phyloP scores from a whole-genome alignment of 345 rosid genomes.

The Rhizophora mangle region DNA sequence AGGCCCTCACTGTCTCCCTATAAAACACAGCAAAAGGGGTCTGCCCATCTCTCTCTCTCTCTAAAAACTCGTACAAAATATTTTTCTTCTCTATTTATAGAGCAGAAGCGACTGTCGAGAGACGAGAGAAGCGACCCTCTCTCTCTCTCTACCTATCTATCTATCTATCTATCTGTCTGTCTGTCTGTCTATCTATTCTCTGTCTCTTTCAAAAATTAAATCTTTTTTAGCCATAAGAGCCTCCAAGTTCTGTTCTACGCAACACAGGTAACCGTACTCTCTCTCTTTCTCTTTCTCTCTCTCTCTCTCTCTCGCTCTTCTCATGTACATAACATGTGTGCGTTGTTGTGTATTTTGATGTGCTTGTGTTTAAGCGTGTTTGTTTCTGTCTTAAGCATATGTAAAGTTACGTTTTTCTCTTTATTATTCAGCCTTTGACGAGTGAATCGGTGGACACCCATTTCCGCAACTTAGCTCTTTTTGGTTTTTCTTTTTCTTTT shows the following conservation, averaged over 20 bases:
- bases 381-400: slow-evolving; percentile 7
- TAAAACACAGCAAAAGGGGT: background rate
- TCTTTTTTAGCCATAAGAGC: slow-evolving; percentile 29
- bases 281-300: background rate
- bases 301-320: background rate
- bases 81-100: background rate
- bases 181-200: background rate
- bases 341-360: background rate
- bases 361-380: background rate
- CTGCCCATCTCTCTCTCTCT: background rate
- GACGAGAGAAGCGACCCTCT: background rate
- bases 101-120: slow-evolving; percentile 2
- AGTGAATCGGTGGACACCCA: slow-evolving; percentile 36
- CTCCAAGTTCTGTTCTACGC: slow-evolving; percentile 16
- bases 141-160: background rate
- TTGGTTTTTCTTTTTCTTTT: background rate
- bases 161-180: background rate
- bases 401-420: background rate
- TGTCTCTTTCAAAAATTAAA: slow-evolving; percentile 7
- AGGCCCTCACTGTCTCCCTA: background rate
- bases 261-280: slow-evolving; percentile 20
- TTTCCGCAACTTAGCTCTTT: slow-evolving; percentile 22
- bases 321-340: background rate
- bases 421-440: slow-evolving; percentile 22
- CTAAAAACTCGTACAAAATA: background rate